These are phyloP conservation scores for Stephania yunnanensis DNA, from an alignment of 164 flowering plant species.

Conservation along the genomic window DNA sequence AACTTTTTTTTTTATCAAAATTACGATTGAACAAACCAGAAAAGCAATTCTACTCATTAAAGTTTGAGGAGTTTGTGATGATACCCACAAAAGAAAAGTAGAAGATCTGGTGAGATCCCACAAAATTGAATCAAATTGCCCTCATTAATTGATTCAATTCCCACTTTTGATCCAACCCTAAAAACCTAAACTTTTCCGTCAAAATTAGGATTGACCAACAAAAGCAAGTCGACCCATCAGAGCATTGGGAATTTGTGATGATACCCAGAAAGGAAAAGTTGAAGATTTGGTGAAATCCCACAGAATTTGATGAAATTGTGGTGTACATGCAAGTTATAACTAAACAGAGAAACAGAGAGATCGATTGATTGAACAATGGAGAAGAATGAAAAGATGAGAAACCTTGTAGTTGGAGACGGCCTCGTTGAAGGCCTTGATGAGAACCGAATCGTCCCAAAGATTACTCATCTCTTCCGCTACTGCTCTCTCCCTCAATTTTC, in stretches of 20 bases:
- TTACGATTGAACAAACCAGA: not conserved
- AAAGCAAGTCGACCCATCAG: too few species aligned
- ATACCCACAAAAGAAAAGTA: too few species aligned
- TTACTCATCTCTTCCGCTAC: constrained; percentile 31
- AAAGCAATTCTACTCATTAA: too few species aligned
- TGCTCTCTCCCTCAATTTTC: not conserved
- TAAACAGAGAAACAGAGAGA: not conserved
- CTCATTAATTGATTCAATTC: not conserved
- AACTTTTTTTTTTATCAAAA: not conserved
- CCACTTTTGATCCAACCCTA: not conserved
- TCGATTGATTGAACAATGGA: not conserved
- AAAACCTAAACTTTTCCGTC: not conserved
- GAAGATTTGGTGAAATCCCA: not conserved
- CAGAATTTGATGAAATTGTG: not conserved
- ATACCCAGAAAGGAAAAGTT: too few species aligned
- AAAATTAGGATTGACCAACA: too few species aligned
- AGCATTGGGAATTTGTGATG: too few species aligned
- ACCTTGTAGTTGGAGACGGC: constrained; percentile 72
- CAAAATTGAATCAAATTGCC: too few species aligned
- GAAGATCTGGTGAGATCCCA: too few species aligned
- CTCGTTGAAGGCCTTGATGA: constrained; percentile 56
- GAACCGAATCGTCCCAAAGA: constrained; percentile 73
- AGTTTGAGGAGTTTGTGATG: too few species aligned
- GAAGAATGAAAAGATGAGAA: constrained; percentile 8
- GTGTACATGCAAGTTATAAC: not conserved